Evolutionary conservation across 257 asterid species (phyloP), one percentile per base, ranked within the genome.

Genomic region (Hygrophila difformis): DNA sequence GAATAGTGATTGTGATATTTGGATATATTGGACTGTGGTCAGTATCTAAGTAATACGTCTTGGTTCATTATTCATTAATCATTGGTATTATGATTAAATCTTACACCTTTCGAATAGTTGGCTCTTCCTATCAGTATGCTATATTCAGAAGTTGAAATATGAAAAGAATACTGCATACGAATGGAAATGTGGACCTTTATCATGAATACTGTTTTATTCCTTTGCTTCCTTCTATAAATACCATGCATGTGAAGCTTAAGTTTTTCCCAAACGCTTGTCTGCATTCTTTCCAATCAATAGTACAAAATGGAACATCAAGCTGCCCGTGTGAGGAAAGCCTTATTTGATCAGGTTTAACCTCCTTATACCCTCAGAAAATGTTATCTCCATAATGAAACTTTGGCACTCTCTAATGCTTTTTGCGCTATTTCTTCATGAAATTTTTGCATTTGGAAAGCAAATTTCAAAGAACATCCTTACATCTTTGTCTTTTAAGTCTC

Each of bases 331-430:
- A 78, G 80, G 59, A 66, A 60, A 56, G 55, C 63, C 53, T 70
- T 78, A 48, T 75, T 82, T 65, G 69, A 70, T 44, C 88, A 82
- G 85, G 93, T 81, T 44, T 36, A 17, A 46, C 28, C 53, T 60
- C 20, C 18, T 19, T 20, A 18, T 17, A 17, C 6, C 18, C n/a
- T n/a, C 17, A 26, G 49, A 33, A 33, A 23, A 47, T 15, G 10
- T 6, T 22, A 9, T 18, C 26, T 39, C 40, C 13, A 1, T 22
- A 5, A 22, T 34, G 47, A 47, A 47, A 36, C 29, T 48, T 36
- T 43, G 24, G 47, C 37, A 5, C 5, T 21, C 29, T 26, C 0
- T 39, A 13, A 13, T 13, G 16, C 38, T 61, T 46, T 6, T 14
- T 10, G 24, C 12, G 5, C 17, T 28, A 34, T 12, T 1, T 46